Base-by-base conservation (phyloP, 1,284 basidiomycete species). In the Apiotrichum gamsii region DNA sequence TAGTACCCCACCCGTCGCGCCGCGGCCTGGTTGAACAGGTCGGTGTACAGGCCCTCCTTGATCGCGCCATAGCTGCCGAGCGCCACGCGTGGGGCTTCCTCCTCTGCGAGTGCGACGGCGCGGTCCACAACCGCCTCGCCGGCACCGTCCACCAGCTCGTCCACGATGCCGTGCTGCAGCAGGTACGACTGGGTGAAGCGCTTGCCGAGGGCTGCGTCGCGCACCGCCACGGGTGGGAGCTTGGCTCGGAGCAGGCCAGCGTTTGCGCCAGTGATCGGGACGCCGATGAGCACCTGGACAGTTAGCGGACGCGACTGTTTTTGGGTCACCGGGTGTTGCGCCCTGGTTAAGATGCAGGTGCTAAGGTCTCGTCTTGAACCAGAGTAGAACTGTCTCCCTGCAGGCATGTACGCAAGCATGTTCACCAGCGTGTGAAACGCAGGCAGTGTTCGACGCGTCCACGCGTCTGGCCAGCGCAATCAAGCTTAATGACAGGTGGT, bases 131-230 rank as follows among this genome's bases (percentile, higher is more conserved):
- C 77, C 23, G 21, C 25, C 16, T 20, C 63, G 56, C 75, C 80
- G n/a, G n/a, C n/a, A n/a, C n/a, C n/a, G 43, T 74, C 74, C 16
- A 81, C 85, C 39, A 86, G 64, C 51, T 79, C 75, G 64, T 95
- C 90, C 16, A 94, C 72, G 9, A 94, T 69, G 3, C 85, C 84
- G 13, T 75, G 76, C 8, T 77, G 67, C 4, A 82, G 70, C 1
- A 87, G 83, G 64, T 94, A 88, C 8, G 73, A 56, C 4, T 88
- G 82, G 0, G 83, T 82, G 70, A 89, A 93, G 25, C 87, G 79
- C 58, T 89, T 80, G 1, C 87, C 91, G 3, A 94, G 76, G 8
- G 84, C 80, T 28, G 90, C 81, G 61, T 86, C 83, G 28, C 88
- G 81, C 15, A 83, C 78, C 5, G 83, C 60, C 16, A 70, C 69